These are phyloP conservation scores for Colletotrichum magnum DNA, from an alignment of 2,329 filamentous ascomycete species.

Conservation along the genomic window DNA sequence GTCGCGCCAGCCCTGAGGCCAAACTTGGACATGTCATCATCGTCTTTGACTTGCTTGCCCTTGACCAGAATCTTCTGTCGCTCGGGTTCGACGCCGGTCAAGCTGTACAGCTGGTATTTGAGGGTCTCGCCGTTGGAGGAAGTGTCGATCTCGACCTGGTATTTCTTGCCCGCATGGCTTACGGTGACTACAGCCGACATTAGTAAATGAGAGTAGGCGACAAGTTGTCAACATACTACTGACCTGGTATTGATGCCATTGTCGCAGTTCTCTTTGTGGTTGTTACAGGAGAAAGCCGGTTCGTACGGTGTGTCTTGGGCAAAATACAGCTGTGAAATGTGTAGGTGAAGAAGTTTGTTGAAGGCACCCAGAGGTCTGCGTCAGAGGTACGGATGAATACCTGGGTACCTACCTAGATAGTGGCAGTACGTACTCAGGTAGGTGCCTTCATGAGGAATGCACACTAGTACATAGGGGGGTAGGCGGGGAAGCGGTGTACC, in stretches of 20 bases:
- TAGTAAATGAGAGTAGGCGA: constrained; percentile 42
- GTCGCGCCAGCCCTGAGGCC: constrained; percentile 87
- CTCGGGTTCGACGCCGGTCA: constrained; percentile 96
- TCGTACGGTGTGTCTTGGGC: constrained; percentile 6
- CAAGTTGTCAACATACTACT: constrained; percentile 43
- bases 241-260: constrained; percentile 72
- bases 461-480: constrained; percentile 15
- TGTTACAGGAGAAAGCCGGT: constrained; percentile 33
- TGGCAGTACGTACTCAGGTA: constrained; percentile 4
- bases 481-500: constrained; percentile 42
- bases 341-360: constrained; percentile 36
- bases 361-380: constrained; percentile 41
- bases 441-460: constrained; percentile 25
- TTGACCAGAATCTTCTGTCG: constrained; percentile 97
- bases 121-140: constrained; percentile 89
- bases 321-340: constrained; percentile 15
- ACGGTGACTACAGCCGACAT: constrained; percentile 77
- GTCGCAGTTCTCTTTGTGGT: constrained; percentile 28
- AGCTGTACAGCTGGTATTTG: constrained; percentile 94
- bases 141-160: constrained; percentile 93
- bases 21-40: constrained; percentile 86
- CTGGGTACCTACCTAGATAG: constrained; percentile 13
- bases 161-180: constrained; percentile 95
- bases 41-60: constrained; percentile 95
- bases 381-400: constrained; percentile 19